Conservation (phyloP, 148 eudicot species). For the Chenopodium formosanum region DNA sequence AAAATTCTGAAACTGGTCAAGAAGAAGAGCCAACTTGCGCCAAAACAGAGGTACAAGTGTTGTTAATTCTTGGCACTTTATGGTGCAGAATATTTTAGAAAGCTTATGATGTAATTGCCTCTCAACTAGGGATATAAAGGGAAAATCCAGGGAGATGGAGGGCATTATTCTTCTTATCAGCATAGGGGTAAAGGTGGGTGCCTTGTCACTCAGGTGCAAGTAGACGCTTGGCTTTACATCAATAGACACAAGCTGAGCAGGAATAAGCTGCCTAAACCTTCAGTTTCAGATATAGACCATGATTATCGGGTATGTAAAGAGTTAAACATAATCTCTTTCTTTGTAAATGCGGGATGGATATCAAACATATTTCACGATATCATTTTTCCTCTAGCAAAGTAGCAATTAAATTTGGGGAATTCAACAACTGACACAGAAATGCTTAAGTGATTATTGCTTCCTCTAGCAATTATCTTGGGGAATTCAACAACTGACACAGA, state of each 20-base stretch:
- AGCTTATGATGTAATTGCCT: conserved; percentile 10
- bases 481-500: background rate
- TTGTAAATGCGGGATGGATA: background rate
- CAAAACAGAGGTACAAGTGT: conserved; percentile 50
- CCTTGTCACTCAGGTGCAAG: conserved; percentile 62
- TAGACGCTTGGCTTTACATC: conserved; percentile 71
- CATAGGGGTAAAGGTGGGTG: conserved; percentile 37
- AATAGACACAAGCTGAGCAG: conserved; percentile 41
- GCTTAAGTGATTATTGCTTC: background rate
- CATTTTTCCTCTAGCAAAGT: background rate
- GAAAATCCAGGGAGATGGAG: conserved; percentile 41
- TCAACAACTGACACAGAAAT: background rate
- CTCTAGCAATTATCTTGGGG: background rate
- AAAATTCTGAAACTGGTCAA: conserved; percentile 24
- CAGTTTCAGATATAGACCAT: conserved; percentile 46
- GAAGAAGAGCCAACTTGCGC: conserved; percentile 53
- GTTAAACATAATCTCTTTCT: background rate
- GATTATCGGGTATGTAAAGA: conserved; percentile 52
- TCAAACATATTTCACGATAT: background rate
- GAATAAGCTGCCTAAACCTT: conserved; percentile 38
- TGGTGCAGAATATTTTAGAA: background rate
- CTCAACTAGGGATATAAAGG: conserved; percentile 54
- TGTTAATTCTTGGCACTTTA: conserved; percentile 3
- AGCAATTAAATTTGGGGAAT: background rate
- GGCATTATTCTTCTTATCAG: conserved; percentile 29